Conservation (phyloP, 352 stramenopile genomes). For the Globisporangium perplexum region DNA sequence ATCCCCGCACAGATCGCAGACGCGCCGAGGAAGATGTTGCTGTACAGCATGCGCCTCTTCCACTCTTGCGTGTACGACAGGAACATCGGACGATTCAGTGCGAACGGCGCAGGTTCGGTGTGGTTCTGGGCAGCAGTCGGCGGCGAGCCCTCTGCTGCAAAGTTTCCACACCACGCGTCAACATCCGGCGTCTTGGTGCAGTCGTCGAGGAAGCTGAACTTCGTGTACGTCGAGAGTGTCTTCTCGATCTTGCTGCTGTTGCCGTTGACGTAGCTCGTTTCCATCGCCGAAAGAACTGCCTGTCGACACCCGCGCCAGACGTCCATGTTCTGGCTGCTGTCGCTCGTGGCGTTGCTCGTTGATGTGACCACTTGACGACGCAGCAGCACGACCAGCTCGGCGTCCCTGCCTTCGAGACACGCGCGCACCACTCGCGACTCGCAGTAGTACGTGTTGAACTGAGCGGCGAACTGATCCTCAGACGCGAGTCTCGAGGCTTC, state of each 20-base stretch:
- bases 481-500: background rate
- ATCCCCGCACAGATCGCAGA: background rate
- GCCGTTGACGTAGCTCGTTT: too few species aligned
- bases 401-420: background rate
- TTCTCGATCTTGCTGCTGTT: background rate
- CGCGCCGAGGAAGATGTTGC: background rate
- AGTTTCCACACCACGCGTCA: slow-evolving; percentile 1
- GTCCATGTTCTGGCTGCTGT: too few species aligned
- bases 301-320: background rate
- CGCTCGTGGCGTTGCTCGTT: too few species aligned
- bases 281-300: background rate
- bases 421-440: background rate
- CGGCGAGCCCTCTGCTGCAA: background rate
- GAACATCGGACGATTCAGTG: background rate
- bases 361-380: too few species aligned
- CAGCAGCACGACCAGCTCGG: background rate
- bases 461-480: background rate
- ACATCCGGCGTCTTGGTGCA: background rate
- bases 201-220: slow-evolving; percentile 4
- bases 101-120: background rate
- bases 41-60: background rate
- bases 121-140: slow-evolving; percentile 1
- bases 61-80: slow-evolving; percentile 1
- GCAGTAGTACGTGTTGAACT: slow-evolving; percentile 2
- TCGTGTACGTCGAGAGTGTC: background rate